Base-by-base conservation (phyloP, 306 rosid species). In the Alnus rubra region DNA sequence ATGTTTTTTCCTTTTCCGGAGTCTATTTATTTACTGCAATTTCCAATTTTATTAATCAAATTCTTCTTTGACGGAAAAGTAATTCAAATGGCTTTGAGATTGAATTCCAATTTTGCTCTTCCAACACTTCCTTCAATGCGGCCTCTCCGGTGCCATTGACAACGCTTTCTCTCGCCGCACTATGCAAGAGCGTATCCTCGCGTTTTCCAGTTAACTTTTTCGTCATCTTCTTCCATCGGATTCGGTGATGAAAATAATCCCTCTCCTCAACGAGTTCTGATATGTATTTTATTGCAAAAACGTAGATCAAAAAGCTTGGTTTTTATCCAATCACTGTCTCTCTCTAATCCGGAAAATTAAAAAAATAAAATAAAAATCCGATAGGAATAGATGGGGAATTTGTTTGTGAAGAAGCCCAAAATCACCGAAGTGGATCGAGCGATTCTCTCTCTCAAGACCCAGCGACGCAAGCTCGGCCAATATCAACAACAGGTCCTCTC, bases 381-480 rank as follows among this genome's bases (percentile, higher is more conserved):
- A 9, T 59, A 19, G 14, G 52, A 76, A 56, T 69, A 81, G 74
- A 95, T 95, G 98, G 98, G 98, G 56, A 95, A 95, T 83, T 12
- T 95, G 45, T 91, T 95, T 75, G 98, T 91, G 50, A 95, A 95
- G 92, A 95, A 90, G 81, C 98, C 98, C 11, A 92, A 95, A 88
- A 87, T 95, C 75, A 95, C 98, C 0, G 98, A 95, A 1, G 98
- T 95, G 0, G 98, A 95, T 90, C 92, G 90, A 82, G 98, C 98
- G 45, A 95, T 95, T 79, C 97, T 95, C 56, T 77, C 97, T 19
- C 98, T 95, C 82, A 92, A 95, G 86, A 95, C 98, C 70, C 98
- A 95, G 84, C 86, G 97, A 76, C 95, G 98, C 83, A 95, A 89
- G 75, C 98, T 95, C 68, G 98, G 88, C 53, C 98, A 89, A 81